Evolutionary conservation across 2,329 filamentous ascomycete genomes (phyloP).

Genomic region (Neodidymelliopsis sp.): DNA sequence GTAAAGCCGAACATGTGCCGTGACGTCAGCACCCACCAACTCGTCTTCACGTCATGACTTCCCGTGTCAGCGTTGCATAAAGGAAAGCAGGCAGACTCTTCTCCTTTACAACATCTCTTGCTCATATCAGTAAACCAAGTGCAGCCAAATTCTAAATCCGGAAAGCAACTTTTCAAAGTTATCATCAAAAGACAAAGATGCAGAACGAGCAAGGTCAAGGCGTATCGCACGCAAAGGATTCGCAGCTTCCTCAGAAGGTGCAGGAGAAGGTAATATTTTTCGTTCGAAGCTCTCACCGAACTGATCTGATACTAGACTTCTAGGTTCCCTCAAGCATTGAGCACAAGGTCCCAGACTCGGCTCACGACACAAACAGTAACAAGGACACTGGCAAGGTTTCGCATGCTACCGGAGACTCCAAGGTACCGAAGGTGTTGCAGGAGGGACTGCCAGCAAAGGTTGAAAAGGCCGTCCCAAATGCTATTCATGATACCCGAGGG

Average conservation of each 20-base stretch:
- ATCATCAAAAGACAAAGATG: too few relatives aligned
- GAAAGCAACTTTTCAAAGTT: too few relatives aligned
- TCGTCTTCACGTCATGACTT: too few relatives aligned
- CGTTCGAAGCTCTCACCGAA: too few relatives aligned
- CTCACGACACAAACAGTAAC: slow-evolving; percentile 14
- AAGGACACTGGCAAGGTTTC: slow-evolving; percentile 16
- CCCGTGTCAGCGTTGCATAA: too few relatives aligned
- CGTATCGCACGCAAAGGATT: slow-evolving; percentile 13
- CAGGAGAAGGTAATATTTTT: slow-evolving; percentile 8
- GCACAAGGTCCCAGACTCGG: slow-evolving; percentile 11
- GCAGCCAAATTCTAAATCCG: too few relatives aligned
- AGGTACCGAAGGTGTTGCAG: slow-evolving; percentile 9
- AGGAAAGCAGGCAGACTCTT: too few relatives aligned
- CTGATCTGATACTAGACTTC: neutral
- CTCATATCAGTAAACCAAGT: too few relatives aligned
- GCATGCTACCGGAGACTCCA: slow-evolving; percentile 12
- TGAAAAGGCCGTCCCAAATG: slow-evolving; percentile 6
- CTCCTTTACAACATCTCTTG: too few relatives aligned
- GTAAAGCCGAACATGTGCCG: too few relatives aligned
- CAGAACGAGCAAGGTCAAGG: slow-evolving; percentile 15
- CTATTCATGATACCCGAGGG: slow-evolving; percentile 8
- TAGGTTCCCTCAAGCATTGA: slow-evolving; percentile 12
- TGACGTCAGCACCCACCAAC: too few relatives aligned
- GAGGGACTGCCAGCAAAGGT: slow-evolving; percentile 10
- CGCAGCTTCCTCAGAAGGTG: slow-evolving; percentile 11